These are phyloP conservation scores for Epichloe sp. DNA, from an alignment of 2,329 filamentous ascomycete genomes.

Conservation along the genomic window DNA sequence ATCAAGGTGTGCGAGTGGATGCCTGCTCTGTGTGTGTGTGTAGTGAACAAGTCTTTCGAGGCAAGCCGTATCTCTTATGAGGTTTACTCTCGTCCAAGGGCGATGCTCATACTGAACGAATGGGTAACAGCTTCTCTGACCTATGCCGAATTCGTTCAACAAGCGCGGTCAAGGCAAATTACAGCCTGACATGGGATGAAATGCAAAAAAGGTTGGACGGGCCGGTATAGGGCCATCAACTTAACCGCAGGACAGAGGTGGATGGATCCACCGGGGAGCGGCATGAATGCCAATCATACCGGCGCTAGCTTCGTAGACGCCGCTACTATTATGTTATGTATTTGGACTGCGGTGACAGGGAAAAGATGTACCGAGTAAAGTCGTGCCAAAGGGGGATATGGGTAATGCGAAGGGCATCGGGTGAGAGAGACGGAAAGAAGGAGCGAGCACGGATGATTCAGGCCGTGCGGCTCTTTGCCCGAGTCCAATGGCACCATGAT, in stretches of 20 bases:
- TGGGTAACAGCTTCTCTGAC: neutral
- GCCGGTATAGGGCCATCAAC: neutral
- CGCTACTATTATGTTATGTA: neutral
- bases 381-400: neutral
- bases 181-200: constrained; percentile 4
- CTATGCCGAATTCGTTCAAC: neutral
- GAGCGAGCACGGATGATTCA: constrained; percentile 4
- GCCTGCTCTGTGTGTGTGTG: neutral
- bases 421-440: neutral
- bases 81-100: no score
- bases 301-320: neutral
- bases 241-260: neutral
- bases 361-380: neutral
- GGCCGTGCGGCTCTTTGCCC: constrained; percentile 2
- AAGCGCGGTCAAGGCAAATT: neutral
- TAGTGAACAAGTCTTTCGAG: neutral
- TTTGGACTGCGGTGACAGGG: neutral
- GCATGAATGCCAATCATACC: constrained; percentile 4
- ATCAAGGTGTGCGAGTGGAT: neutral
- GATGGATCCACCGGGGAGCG: constrained; percentile 3
- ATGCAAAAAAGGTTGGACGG: neutral
- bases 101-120: neutral
- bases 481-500: constrained; percentile 1
- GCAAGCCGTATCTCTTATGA: neutral
- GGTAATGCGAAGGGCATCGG: neutral